phyloP scores from a whole-genome alignment of 2,329 filamentous ascomycete genomes.

The Pochonia chlamydosporia region DNA sequence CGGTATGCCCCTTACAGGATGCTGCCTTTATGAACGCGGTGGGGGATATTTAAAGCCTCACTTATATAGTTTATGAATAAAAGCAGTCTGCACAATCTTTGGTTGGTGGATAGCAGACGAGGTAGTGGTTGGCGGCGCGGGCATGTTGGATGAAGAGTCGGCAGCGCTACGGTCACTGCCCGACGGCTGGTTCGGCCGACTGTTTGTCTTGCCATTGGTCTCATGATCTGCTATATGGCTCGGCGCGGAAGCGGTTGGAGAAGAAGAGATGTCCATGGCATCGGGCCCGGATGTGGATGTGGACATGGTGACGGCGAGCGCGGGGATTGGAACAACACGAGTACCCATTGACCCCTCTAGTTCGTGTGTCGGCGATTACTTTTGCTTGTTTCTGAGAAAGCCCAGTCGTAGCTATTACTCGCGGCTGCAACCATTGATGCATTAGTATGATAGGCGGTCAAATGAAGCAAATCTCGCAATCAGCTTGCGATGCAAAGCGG shows the following conservation, averaged over 20 bases:
- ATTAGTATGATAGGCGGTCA: conserved; percentile 3
- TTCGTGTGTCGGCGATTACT: not conserved
- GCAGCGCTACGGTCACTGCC: conserved; percentile 29
- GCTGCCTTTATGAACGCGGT: not conserved
- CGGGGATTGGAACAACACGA: conserved; percentile 52
- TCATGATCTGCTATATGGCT: conserved; percentile 39
- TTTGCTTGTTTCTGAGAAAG: not conserved
- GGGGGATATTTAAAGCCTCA: conserved; percentile 37
- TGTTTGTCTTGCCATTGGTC: conserved; percentile 28
- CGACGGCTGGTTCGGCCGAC: conserved; percentile 30
- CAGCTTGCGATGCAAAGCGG: not conserved
- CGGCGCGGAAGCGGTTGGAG: conserved; percentile 37
- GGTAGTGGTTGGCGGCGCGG: conserved; percentile 42
- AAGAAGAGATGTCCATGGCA: conserved; percentile 57
- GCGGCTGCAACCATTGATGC: not conserved
- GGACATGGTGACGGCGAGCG: conserved; percentile 53
- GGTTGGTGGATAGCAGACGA: conserved; percentile 82
- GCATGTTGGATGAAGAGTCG: conserved; percentile 36
- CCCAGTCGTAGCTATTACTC: not conserved
- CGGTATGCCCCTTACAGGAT: not conserved
- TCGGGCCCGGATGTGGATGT: conserved; percentile 53
- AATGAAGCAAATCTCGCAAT: conserved; percentile 1
- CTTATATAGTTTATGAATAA: conserved; percentile 99
- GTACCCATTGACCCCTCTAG: conserved; percentile 23
- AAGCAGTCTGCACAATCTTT: conserved; percentile 96